Evolutionary conservation across 805 yeast genomes (phyloP).

Genomic region (Wickerhamiella siamensis): DNA sequence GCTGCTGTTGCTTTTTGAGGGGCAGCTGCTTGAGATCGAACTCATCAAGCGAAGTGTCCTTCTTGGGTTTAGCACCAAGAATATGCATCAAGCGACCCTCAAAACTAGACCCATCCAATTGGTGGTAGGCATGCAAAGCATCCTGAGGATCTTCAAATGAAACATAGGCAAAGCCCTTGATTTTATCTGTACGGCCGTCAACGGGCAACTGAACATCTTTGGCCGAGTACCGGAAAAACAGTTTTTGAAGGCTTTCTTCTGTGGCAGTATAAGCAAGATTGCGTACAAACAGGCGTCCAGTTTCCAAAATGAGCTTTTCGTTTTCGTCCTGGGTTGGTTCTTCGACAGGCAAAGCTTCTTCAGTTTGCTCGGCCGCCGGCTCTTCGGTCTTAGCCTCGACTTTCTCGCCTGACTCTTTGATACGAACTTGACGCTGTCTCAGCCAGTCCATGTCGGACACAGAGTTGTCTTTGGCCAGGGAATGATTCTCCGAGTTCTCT

Average conservation of each 20-base stretch:
- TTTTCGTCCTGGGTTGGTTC: conserved; percentile 25
- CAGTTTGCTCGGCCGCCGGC: conserved; percentile 2
- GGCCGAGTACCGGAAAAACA: conserved; percentile 56
- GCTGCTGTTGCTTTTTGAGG: conserved; percentile 74
- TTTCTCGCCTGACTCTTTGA: conserved; percentile 33
- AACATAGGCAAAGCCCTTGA: conserved; percentile 86
- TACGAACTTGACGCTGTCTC: conserved; percentile 56
- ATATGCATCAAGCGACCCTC: conserved; percentile 90
- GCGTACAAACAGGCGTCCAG: conserved; percentile 79
- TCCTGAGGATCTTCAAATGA: conserved; percentile 52
- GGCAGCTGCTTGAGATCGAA: conserved; percentile 85
- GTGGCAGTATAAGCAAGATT: conserved; percentile 68
- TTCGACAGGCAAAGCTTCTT: conserved; percentile 8
- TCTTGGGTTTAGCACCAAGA: conserved; percentile 70
- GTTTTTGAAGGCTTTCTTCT: conserved; percentile 57
- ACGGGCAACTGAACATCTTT: conserved; percentile 88
- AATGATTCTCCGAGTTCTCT: too few relatives aligned
- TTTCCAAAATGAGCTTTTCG: conserved; percentile 38
- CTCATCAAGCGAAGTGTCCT: conserved; percentile 74
- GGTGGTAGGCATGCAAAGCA: conserved; percentile 62
- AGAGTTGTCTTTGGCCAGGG: conserved; percentile 33
- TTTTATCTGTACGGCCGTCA: conserved; percentile 76
- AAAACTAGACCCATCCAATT: conserved; percentile 73
- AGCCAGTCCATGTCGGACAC: conserved; percentile 83
- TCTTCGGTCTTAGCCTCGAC: conserved; percentile 3